A percentile compares a stretch with the other conserved stretches of the same genome.
These are phyloP conservation scores for Zymoseptoria passerinii DNA, from an alignment of 2,329 filamentous ascomycete species.

Conservation along the genomic window DNA sequence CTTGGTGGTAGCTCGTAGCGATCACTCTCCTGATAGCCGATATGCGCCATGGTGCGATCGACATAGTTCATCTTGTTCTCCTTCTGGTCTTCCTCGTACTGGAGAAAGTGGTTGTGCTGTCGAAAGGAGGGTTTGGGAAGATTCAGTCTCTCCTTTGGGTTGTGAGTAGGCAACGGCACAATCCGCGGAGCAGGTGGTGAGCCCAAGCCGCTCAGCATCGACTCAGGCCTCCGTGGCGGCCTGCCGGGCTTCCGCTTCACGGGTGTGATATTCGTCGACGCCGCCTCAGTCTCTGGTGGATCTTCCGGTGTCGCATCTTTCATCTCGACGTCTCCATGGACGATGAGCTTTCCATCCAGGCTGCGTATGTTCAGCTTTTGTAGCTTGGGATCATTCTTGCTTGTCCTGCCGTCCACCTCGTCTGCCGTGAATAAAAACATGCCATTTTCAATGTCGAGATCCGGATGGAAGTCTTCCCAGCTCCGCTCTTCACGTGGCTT, in stretches of 20 bases:
- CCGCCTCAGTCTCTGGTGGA: slow-evolving; percentile 1
- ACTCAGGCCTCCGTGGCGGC: slow-evolving; percentile 55
- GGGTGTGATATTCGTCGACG: slow-evolving; percentile 13
- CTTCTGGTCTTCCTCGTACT: slow-evolving; percentile 76
- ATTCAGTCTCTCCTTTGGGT: slow-evolving; percentile 70
- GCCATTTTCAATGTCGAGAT: slow-evolving; percentile 77
- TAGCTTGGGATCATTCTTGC: slow-evolving; percentile 37
- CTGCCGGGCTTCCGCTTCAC: slow-evolving; percentile 53
- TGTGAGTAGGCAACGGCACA: slow-evolving; percentile 69
- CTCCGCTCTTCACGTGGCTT: slow-evolving; percentile 93
- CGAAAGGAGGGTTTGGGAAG: slow-evolving; percentile 68
- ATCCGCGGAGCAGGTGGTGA: slow-evolving; percentile 56
- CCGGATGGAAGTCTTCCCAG: slow-evolving; percentile 96
- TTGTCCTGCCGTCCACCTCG: slow-evolving; percentile 67
- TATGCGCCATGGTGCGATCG: slow-evolving; percentile 90
- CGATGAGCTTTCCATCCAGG: slow-evolving; percentile 12
- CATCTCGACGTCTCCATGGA: slow-evolving; percentile 23
- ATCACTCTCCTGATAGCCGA: slow-evolving; percentile 93
- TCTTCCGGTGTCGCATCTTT: slow-evolving; percentile 16
- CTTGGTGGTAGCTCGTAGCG: slow-evolving; percentile 71
- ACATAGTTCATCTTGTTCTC: slow-evolving; percentile 79
- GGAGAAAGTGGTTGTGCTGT: slow-evolving; percentile 66
- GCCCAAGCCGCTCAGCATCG: slow-evolving; percentile 52
- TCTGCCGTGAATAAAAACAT: slow-evolving; percentile 74
- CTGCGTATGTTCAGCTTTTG: slow-evolving; percentile 20